phyloP scores from a whole-genome alignment of 805 yeast genomes.

The Metschnikowia anglica region DNA sequence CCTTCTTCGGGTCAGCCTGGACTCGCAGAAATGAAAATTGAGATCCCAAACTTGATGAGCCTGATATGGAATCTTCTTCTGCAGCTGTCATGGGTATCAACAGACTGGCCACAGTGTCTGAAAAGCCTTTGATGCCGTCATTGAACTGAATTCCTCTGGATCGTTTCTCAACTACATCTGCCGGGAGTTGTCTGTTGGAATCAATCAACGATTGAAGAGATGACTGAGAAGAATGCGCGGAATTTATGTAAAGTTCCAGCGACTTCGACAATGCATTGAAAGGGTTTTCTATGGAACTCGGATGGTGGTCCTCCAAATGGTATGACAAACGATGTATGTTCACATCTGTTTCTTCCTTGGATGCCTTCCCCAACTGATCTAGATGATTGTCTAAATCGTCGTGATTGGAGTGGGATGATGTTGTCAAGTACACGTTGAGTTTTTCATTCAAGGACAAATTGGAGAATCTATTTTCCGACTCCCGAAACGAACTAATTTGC shows the following conservation, averaged over 20 bases:
- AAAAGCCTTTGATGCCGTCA: slow-evolving; percentile 45
- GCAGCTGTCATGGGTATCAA: slow-evolving; percentile 27
- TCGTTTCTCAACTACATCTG: slow-evolving; percentile 11
- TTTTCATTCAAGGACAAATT: slow-evolving; percentile 44
- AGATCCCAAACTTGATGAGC: slow-evolving; percentile 8
- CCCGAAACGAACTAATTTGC: background rate
- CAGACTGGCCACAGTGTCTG: slow-evolving; percentile 37
- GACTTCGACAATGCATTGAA: slow-evolving; percentile 31
- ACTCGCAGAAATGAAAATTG: slow-evolving; percentile 4
- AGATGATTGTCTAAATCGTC: slow-evolving; percentile 39
- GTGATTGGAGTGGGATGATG: slow-evolving; percentile 16
- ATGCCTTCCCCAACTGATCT: slow-evolving; percentile 28
- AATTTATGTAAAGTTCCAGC: slow-evolving; percentile 23
- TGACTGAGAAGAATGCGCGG: slow-evolving; percentile 39
- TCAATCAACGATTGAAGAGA: slow-evolving; percentile 28
- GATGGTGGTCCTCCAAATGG: slow-evolving; percentile 21
- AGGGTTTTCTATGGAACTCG: slow-evolving; percentile 29
- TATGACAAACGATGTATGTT: slow-evolving; percentile 38
- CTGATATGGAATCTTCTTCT: slow-evolving; percentile 16
- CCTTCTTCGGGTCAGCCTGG: background rate
- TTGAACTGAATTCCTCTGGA: slow-evolving; percentile 35
- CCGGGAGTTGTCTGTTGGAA: slow-evolving; percentile 19
- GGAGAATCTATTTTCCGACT: slow-evolving; percentile 21
- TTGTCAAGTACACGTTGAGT: slow-evolving; percentile 41
- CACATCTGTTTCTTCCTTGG: slow-evolving; percentile 27